A percentile compares a stretch with the other conserved stretches of the same genome.
These are phyloP conservation scores for Curvularia sp. DNA, from an alignment of 2,329 filamentous ascomycete species.

Conservation along the genomic window DNA sequence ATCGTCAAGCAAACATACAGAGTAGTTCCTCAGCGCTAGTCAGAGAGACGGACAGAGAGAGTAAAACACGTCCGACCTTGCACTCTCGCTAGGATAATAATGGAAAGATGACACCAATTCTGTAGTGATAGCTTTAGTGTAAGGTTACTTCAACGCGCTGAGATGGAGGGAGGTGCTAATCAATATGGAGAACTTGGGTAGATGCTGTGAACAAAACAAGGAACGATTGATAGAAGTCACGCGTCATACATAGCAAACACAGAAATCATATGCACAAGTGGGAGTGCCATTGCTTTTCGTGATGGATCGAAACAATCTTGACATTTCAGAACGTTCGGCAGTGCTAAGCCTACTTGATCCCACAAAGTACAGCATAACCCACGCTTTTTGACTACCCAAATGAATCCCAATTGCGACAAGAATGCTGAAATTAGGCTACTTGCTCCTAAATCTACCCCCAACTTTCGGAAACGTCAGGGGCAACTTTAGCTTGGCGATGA, in stretches of 20 bases:
- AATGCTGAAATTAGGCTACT: neutral
- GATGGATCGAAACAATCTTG: neutral
- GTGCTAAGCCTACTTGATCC: neutral
- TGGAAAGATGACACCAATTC: no score
- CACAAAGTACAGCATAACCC: neutral
- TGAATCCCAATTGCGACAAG: neutral
- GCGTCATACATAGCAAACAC: neutral
- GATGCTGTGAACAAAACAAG: neutral
- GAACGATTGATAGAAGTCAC: neutral
- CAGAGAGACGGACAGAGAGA: no score
- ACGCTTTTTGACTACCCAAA: neutral
- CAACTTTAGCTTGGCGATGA: conserved; percentile 74
- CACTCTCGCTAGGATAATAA: no score
- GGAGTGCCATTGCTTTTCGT: neutral
- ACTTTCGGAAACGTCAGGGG: conserved; percentile 83
- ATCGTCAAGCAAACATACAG: no score
- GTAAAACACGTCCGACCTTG: no score
- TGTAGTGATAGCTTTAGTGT: no score
- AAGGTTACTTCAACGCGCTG: no score
- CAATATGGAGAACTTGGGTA: neutral
- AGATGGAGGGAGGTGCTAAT: neutral
- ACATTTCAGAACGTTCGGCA: neutral
- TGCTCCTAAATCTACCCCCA: conserved; percentile 20
- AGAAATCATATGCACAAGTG: neutral
- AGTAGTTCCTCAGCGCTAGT: no score